Percentiles rank a stretch among this genome's conserved stretches.
phyloP scores from a whole-genome alignment of 768 basidiomycete species.

The Clavulina sp. region DNA sequence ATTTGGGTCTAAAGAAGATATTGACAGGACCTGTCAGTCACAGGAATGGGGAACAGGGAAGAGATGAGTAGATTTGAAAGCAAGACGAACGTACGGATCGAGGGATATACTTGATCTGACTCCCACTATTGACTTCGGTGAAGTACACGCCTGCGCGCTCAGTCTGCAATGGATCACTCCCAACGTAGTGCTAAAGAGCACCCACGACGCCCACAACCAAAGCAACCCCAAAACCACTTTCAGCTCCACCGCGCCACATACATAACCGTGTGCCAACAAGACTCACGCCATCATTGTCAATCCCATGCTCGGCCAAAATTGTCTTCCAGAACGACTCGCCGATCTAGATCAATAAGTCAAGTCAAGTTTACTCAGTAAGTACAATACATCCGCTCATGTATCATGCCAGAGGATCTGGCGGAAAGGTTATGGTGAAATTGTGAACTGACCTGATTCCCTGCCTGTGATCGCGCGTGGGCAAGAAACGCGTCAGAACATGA shows the following conservation, averaged over 20 bases:
- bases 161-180: constrained; percentile 4
- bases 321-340: constrained; percentile 83
- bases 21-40: background rate
- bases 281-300: constrained; percentile 52
- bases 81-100: constrained; percentile 59
- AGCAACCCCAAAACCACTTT: background rate
- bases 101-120: constrained; percentile 62
- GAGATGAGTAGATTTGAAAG: background rate
- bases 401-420: background rate
- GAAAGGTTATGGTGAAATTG: background rate
- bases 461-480: too few species aligned
- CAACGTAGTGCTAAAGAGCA: background rate
- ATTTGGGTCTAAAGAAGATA: constrained; percentile 17
- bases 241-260: background rate
- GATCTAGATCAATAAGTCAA: too few species aligned
- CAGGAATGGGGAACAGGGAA: too few species aligned
- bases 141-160: constrained; percentile 67
- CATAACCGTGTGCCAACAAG: constrained; percentile 2
- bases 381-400: too few species aligned
- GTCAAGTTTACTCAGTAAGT: too few species aligned
- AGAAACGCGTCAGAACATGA: too few species aligned
- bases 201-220: constrained; percentile 20
- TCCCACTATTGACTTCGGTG: constrained; percentile 35
- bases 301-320: constrained; percentile 73
- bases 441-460: constrained; percentile 40